These are phyloP conservation scores for Papilionanthe hybrid DNA, from an alignment of 116 monocot species.

Conservation along the genomic window DNA sequence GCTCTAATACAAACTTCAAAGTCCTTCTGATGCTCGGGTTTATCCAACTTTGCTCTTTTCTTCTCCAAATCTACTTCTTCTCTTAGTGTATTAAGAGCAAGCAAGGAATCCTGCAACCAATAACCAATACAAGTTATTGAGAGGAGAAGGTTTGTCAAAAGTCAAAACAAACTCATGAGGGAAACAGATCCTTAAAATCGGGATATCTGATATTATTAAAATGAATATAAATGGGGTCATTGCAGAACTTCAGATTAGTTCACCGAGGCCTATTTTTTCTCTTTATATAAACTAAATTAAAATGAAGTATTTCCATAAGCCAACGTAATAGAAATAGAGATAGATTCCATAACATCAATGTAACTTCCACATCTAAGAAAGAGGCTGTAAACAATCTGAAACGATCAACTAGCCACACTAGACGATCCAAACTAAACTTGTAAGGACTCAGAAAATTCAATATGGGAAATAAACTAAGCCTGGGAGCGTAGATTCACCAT, in stretches of 20 bases:
- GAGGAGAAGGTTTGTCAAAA: too few species aligned
- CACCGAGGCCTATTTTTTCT: too few species aligned
- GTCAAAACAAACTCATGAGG: too few species aligned
- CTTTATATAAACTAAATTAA: too few species aligned
- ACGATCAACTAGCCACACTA: neutral
- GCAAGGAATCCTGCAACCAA: constrained; percentile 69
- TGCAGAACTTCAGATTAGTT: too few species aligned
- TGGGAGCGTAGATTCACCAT: too few species aligned
- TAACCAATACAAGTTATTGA: neutral
- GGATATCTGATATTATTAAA: too few species aligned
- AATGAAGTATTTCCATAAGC: neutral
- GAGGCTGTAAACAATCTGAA: neutral
- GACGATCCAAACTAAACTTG: too few species aligned
- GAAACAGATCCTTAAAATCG: too few species aligned
- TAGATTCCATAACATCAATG: neutral
- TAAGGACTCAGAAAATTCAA: too few species aligned
- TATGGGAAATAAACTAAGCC: too few species aligned
- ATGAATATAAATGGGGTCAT: too few species aligned
- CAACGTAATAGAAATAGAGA: neutral
- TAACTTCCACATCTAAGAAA: neutral
- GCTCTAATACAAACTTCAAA: constrained; percentile 82
- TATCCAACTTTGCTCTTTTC: constrained; percentile 38
- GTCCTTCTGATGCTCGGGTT: constrained; percentile 58
- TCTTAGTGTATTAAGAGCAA: constrained; percentile 74
- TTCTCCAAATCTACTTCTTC: constrained; percentile 90